These are phyloP conservation scores for Crotalaria pallida DNA, from an alignment of 306 rosid genomes.

Conservation along the genomic window DNA sequence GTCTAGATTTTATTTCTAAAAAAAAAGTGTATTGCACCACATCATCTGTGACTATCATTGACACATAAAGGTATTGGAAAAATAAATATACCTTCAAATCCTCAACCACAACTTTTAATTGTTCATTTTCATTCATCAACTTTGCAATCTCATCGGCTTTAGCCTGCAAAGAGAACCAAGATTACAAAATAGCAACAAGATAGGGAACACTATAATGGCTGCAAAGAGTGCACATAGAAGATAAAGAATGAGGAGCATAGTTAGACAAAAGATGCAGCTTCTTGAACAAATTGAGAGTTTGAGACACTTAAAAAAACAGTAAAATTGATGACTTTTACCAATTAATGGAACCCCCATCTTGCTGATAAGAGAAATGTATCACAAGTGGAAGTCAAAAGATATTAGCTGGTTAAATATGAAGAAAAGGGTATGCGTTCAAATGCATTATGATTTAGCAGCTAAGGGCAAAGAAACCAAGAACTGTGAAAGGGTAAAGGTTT, in stretches of 20 bases:
- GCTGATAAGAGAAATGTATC: neutral
- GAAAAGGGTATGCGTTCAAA: neutral
- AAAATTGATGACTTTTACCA: neutral
- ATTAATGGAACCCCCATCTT: neutral
- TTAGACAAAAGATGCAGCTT: constrained; percentile 9
- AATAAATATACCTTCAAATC: constrained; percentile 66
- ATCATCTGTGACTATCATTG: neutral
- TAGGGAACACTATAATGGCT: constrained; percentile 4
- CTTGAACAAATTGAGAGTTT: neutral
- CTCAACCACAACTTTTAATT: constrained; percentile 60
- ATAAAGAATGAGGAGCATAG: constrained; percentile 8
- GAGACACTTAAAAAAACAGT: neutral
- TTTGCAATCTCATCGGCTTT: constrained; percentile 97
- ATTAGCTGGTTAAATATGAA: neutral
- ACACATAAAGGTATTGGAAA: constrained; percentile 1
- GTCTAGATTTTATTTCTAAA: neutral
- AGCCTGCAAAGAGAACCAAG: constrained; percentile 50
- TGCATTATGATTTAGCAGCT: neutral
- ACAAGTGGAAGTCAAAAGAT: neutral
- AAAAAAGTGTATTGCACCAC: neutral
- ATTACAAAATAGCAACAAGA: constrained; percentile 8
- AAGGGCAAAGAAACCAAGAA: neutral
- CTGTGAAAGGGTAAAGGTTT: neutral
- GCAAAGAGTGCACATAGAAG: constrained; percentile 6
- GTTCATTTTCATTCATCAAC: constrained; percentile 96